A percentile compares a stretch with the other conserved stretches of the same genome.
Conservation (phyloP, 2,329 filamentous ascomycete species). For the Ascochyta fabae region DNA sequence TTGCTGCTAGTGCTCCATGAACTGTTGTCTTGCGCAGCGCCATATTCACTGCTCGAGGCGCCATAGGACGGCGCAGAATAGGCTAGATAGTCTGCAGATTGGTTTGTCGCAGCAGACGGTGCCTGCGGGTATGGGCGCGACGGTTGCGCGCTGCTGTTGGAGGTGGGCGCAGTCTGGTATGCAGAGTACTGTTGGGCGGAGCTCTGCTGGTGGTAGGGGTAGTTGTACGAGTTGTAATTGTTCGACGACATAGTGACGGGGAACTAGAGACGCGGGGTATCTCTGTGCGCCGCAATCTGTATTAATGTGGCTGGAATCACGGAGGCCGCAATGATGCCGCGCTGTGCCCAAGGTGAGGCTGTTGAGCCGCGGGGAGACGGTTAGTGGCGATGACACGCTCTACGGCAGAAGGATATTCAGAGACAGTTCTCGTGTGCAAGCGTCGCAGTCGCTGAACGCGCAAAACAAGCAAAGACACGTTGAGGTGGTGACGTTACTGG, state of each 20-base stretch:
- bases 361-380: background rate
- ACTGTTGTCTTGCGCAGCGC: conserved; percentile 23
- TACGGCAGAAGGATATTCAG: rapidly evolving
- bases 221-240: conserved; percentile 37
- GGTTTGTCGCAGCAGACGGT: conserved; percentile 21
- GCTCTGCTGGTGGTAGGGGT: conserved; percentile 35
- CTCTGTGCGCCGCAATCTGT: conserved; percentile 12
- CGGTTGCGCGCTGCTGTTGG: conserved; percentile 32
- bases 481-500: conserved; percentile 5
- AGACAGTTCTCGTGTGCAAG: background rate
- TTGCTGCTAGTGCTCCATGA: conserved; percentile 27
- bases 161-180: conserved; percentile 34
- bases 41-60: conserved; percentile 29
- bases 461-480: conserved; percentile 8
- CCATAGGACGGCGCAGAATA: conserved; percentile 34
- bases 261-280: background rate
- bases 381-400: background rate
- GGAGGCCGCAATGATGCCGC: background rate
- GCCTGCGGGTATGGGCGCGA: conserved; percentile 37
- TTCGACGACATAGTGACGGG: conserved; percentile 33
- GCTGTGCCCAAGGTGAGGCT: background rate
- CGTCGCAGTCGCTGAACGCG: background rate
- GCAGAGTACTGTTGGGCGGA: conserved; percentile 37
- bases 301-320: background rate
- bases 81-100: conserved; percentile 37